Base-by-base conservation (phyloP, 768 basidiomycete species). In the Hemileccinum impolitum region DNA sequence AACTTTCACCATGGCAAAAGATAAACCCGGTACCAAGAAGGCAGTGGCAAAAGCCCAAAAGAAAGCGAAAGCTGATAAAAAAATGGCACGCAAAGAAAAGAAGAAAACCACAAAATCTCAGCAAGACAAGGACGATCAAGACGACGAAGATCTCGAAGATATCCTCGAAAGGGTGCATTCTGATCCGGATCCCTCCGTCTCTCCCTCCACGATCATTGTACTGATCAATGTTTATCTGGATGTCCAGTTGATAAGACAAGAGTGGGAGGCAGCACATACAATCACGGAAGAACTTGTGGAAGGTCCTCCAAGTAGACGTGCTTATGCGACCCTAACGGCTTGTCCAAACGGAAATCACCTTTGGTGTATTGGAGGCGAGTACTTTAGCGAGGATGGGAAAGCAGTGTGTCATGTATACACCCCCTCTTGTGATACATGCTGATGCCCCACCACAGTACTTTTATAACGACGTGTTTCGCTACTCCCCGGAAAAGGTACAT, bases 291-390 rank as follows among this genome's bases (percentile, higher is more conserved):
- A 94, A 64, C 71, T 88, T 2, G 87, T 85, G 0, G 80, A 85
- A 59, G 88, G 88, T 0, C 90, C 92, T 13, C 92, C 92, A 0
- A 85, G 83, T 42, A 73, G 88, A 42, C 77, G 93, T n/a, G n/a
- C 90, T 0, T 93, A 90, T 54, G 91, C 90, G 1, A 88, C 89
- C 0, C 66, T 94, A 14, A 87, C 85, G 0, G 70, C 89, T 0
- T 92, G 87, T 67, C 92, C 91, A 1, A 81, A 75, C 47, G 88
- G 88, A 38, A 87, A 85, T 52, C 78, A 91, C 64, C 71, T 94
- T 0, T 94, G 87, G 87, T 85, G 76, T 51, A 85, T 91, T 30
- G 90, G 90, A 0, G 90, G 90, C 6, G 91, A 93, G 62, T 91
- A 84, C 64, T 94, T 93, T 62, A 83, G 82, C 50, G 90, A 94